Percentiles rank a stretch among this genome's conserved stretches.
These are phyloP conservation scores for Coniochaeta sp. DNA, from an alignment of 2,329 filamentous ascomycete species.

Conservation along the genomic window DNA sequence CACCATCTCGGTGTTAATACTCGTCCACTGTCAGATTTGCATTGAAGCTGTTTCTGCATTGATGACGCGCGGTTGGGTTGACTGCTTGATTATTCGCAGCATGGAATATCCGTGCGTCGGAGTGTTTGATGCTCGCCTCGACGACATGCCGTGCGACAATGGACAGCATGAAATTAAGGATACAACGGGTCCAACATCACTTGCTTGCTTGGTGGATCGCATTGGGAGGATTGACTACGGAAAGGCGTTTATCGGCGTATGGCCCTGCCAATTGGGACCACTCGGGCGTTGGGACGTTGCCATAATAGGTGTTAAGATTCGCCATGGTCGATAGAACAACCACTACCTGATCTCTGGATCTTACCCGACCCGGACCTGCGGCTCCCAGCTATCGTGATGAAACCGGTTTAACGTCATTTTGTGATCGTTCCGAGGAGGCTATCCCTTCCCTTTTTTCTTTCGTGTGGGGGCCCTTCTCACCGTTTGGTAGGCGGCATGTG, in stretches of 20 bases:
- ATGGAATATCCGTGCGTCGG: not conserved
- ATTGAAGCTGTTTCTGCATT: conserved; percentile 1
- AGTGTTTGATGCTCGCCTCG: not conserved
- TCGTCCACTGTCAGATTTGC: not conserved
- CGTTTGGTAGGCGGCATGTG: not conserved
- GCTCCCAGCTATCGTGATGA: not conserved
- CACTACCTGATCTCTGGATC: not conserved
- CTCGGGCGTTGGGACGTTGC: not conserved
- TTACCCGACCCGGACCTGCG: not conserved
- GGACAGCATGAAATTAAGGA: not conserved
- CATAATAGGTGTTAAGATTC: not conserved
- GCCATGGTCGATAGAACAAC: not conserved
- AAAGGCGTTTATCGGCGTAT: not conserved
- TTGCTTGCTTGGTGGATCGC: not conserved
- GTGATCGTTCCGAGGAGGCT: not conserved
- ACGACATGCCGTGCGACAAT: not conserved
- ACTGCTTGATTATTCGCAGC: not conserved
- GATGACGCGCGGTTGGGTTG: not conserved
- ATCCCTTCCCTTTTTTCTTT: not conserved
- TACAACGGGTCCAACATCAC: not conserved
- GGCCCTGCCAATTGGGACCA: not conserved
- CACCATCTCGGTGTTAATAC: not conserved
- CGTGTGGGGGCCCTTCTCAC: not conserved
- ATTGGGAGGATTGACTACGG: not conserved
- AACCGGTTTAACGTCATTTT: not conserved